These are phyloP conservation scores for Salvia miltiorrhiza DNA, from an alignment of 257 asterid genomes.

Conservation along the genomic window DNA sequence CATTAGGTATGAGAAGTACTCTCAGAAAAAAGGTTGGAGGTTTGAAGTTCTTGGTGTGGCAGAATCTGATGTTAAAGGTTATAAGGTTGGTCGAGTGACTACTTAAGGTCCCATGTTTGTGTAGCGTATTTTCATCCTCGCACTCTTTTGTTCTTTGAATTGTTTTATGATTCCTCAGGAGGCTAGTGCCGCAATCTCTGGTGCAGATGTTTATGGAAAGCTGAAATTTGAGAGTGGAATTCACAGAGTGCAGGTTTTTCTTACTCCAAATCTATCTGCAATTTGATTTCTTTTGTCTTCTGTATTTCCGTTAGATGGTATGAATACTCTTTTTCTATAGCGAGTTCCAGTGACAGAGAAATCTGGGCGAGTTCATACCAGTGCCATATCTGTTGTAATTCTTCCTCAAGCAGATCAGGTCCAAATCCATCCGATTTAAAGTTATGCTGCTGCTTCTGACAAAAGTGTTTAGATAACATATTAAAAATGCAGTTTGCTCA, in stretches of 20 bases:
- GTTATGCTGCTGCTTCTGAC: neutral
- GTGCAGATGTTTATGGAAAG: conserved; percentile 87
- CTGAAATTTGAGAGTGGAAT: conserved; percentile 95
- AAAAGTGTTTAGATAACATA: neutral
- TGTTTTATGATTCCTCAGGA: conserved; percentile 47
- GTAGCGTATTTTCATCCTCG: conserved; percentile 15
- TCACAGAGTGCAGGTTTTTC: conserved; percentile 90
- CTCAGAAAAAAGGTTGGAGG: conserved; percentile 79
- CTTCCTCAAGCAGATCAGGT: conserved; percentile 99
- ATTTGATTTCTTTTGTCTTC: neutral
- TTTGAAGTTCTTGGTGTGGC: conserved; percentile 78
- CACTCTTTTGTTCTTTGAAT: neutral
- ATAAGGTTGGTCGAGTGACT: conserved; percentile 54
- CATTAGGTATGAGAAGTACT: conserved; percentile 84
- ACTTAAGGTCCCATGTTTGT: neutral
- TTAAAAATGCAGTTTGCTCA: neutral
- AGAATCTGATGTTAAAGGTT: conserved; percentile 81
- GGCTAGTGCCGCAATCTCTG: conserved; percentile 92
- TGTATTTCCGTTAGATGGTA: conserved; percentile 19
- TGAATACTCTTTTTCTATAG: conserved; percentile 38
- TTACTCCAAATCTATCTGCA: conserved; percentile 11
- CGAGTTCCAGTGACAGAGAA: conserved; percentile 96
- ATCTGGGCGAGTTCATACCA: conserved; percentile 92
- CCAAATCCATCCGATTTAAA: conserved; percentile 9
- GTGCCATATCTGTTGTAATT: conserved; percentile 91